A percentile compares a stretch with the other conserved stretches of the same genome.
phyloP scores from a whole-genome alignment of 2,329 filamentous ascomycete species.

The Stagonosporopsis vannaccii region DNA sequence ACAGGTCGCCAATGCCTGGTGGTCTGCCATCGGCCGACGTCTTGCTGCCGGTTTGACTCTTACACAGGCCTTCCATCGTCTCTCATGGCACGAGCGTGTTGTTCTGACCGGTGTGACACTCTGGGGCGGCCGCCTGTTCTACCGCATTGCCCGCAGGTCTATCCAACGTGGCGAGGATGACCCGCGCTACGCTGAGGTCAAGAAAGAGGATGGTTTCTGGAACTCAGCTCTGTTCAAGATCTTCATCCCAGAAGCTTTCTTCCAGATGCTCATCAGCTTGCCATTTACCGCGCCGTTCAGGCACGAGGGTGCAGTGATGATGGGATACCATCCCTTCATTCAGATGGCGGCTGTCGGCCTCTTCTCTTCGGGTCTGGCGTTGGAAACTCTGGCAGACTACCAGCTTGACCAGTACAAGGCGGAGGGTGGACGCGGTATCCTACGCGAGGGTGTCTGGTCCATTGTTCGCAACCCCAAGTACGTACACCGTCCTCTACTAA shows the following conservation, averaged over 20 bases:
- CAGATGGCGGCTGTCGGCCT: conserved; percentile 59
- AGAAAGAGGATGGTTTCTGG: conserved; percentile 64
- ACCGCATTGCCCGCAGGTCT: conserved; percentile 60
- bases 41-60: conserved; percentile 58
- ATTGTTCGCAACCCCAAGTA: conserved; percentile 69
- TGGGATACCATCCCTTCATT: conserved; percentile 47
- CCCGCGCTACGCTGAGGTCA: conserved; percentile 61
- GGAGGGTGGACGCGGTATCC: conserved; percentile 52
- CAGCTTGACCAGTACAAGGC: conserved; percentile 62
- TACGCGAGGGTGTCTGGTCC: conserved; percentile 67
- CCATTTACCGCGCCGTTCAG: conserved; percentile 65
- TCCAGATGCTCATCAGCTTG: conserved; percentile 64
- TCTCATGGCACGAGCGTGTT: conserved; percentile 63
- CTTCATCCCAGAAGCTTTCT: conserved; percentile 65
- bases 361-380: conserved; percentile 63
- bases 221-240: conserved; percentile 61
- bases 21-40: conserved; percentile 63
- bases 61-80: conserved; percentile 54
- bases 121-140: conserved; percentile 66
- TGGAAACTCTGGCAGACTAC: conserved; percentile 65
- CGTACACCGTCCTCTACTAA: conserved; percentile 31
- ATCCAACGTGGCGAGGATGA: conserved; percentile 63
- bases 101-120: conserved; percentile 64
- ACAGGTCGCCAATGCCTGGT: conserved; percentile 67
- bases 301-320: conserved; percentile 50